Percentiles rank a stretch among this genome's conserved stretches.
These are phyloP conservation scores for Gastrolobium villosum DNA, from an alignment of 306 rosid genomes.

Conservation along the genomic window DNA sequence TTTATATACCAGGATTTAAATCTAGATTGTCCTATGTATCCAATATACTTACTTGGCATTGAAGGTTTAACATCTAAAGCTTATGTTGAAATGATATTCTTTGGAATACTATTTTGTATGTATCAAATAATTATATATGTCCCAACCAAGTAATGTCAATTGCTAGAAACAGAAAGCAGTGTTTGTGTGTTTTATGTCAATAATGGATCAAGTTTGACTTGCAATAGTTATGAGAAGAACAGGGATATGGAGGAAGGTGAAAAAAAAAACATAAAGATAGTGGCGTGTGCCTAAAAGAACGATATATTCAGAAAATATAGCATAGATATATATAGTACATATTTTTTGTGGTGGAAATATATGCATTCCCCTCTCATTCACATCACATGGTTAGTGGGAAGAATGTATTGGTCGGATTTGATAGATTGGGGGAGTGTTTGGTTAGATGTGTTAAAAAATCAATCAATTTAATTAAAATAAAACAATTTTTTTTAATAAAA, in stretches of 20 bases:
- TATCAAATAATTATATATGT: constrained; percentile 24
- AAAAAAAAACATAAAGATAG: constrained; percentile 34
- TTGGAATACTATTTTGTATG: background rate
- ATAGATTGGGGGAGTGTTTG: constrained; percentile 34
- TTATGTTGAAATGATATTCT: constrained; percentile 5
- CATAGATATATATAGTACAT: background rate
- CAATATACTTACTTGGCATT: background rate
- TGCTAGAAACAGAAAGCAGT: constrained; percentile 38
- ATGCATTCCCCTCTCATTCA: constrained; percentile 41
- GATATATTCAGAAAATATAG: background rate
- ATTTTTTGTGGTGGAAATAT: constrained; percentile 36
- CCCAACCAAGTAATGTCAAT: constrained; percentile 46
- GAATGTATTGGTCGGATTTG: constrained; percentile 45
- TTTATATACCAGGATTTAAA: background rate
- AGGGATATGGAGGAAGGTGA: constrained; percentile 33
- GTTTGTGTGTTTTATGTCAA: constrained; percentile 1
- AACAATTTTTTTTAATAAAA: too few species aligned
- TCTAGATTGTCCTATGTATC: constrained; percentile 7
- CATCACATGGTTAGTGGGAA: constrained; percentile 58
- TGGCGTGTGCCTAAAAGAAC: constrained; percentile 23
- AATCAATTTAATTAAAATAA: too few species aligned
- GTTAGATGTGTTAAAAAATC: too few species aligned
- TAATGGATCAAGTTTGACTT: constrained; percentile 43
- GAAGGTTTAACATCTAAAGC: constrained; percentile 1
- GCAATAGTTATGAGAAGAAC: constrained; percentile 23